Evolutionary conservation across 2,329 filamentous ascomycete species (phyloP), one percentile per base, ranked within the genome.

Genomic region (Cladorrhinum sp.): DNA sequence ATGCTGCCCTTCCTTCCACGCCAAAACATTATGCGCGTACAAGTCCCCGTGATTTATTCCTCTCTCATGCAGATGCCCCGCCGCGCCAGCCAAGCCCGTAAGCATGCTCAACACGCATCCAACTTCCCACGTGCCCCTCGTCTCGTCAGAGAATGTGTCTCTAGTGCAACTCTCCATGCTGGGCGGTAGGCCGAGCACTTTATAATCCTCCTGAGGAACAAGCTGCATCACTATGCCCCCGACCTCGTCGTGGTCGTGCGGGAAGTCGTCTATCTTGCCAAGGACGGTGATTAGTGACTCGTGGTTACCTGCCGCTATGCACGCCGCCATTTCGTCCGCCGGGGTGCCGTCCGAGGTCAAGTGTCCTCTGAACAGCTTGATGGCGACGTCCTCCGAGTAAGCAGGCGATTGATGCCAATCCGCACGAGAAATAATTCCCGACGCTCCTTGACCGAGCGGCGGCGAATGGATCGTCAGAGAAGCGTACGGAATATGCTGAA

Each of bases 291-390:
- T 78, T 50, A 81, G 74, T 62, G 78, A 77, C 18, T 72, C 70
- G 64, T 81, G 79, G 38, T 73, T 73, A 10, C 78, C 79, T 0
- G 79, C 79, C 0, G 72, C 71, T 54, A 81, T 73, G 59, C 74
- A 78, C 2, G 78, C 78, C 9, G 73, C 72, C 77, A 81, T 78
- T 67, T 81, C 79, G 65, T 81, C 79, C n/a, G 72, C 67, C 0
- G 79, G 79, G 4, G 74, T 76, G 13, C 79, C 79, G 62, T 81
- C 78, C 63, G 74, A 78, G 8, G 78, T 79, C 10, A 79, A 70
- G 8, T 74, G 70, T n/a, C 78, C 78, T 45, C 75, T 76, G 70
- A 81, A 81, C 6, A 81, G 68, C 65, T 81, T 81, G 67, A 81
- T 72, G 1, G 79, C 78, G 0, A 81, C 79, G 12, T 76, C 69